A percentile compares a stretch with the other conserved stretches of the same genome.
Conservation (phyloP, 495 filamentous ascomycete genomes). For the Neurospora sp. region DNA sequence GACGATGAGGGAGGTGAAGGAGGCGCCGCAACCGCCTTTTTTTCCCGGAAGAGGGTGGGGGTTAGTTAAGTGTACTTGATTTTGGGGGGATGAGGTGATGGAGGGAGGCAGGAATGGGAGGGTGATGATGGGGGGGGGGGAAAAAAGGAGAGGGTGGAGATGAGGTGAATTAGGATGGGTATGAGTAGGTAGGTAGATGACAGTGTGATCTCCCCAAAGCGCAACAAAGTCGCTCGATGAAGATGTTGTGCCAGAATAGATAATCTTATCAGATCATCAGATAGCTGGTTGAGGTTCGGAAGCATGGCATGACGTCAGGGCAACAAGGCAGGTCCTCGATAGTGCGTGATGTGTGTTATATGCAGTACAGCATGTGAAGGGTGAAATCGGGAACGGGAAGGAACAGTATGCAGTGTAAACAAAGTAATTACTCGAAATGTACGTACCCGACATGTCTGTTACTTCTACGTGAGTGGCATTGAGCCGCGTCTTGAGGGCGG, state of each 20-base stretch:
- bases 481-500: conserved; percentile 60
- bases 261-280: background rate
- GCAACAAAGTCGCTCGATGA: no score
- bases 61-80: background rate
- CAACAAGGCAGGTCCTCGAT: background rate
- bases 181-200: no score
- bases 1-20: conserved; percentile 86
- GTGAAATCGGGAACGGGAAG: background rate
- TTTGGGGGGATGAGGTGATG: no score
- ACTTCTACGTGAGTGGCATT: conserved; percentile 82
- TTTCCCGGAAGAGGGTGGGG: background rate
- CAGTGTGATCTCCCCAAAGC: no score
- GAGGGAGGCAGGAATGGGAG: no score
- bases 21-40: conserved; percentile 86
- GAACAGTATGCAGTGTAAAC: background rate
- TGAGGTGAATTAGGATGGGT: background rate
- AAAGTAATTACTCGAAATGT: background rate
- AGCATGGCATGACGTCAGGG: conserved; percentile 16
- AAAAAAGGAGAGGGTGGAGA: background rate
- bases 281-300: background rate
- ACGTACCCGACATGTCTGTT: conserved; percentile 80
- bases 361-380: background rate
- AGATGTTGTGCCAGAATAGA: background rate
- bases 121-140: background rate
- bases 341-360: no score